A percentile compares a stretch with the other conserved stretches of the same genome.
These are phyloP conservation scores for Chaetomiaceae sp. DNA, from an alignment of 2,329 filamentous ascomycete species.

Conservation along the genomic window DNA sequence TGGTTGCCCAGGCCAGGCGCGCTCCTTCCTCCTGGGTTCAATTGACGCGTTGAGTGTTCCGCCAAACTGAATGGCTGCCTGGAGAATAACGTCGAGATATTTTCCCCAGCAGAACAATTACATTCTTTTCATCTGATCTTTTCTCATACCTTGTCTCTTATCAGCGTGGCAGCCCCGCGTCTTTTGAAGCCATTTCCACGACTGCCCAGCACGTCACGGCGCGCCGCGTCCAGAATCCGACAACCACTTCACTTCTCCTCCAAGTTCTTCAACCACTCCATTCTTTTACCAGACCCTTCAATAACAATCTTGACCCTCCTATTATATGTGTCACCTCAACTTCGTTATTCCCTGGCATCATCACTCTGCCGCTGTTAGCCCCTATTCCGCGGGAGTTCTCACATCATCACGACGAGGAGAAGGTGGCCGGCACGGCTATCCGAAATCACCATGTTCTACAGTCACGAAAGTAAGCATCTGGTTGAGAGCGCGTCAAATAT, in stretches of 20 bases:
- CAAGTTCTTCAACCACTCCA: too few relatives aligned
- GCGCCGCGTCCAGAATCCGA: not conserved
- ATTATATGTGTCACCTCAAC: too few relatives aligned
- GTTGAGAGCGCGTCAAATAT: not conserved
- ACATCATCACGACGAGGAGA: not conserved
- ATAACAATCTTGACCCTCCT: too few relatives aligned
- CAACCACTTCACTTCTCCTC: not conserved
- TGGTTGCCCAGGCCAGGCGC: too few relatives aligned
- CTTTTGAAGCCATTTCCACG: not conserved
- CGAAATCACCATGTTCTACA: constrained; percentile 73
- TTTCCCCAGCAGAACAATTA: too few relatives aligned
- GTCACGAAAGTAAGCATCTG: constrained; percentile 71
- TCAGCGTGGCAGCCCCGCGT: not conserved
- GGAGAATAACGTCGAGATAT: too few relatives aligned
- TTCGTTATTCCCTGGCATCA: not conserved
- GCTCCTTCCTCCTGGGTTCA: too few relatives aligned
- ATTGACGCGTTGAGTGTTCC: too few relatives aligned
- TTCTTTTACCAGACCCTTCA: too few relatives aligned
- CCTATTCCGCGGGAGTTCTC: not conserved
- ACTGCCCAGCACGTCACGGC: not conserved
- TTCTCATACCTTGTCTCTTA: not conserved
- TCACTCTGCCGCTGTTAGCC: not conserved
- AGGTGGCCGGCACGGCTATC: not conserved
- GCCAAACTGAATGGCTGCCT: too few relatives aligned
- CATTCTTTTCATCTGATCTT: not conserved